Base-by-base conservation (phyloP, 495 filamentous ascomycete species). In the Tetracladium marchalianum region DNA sequence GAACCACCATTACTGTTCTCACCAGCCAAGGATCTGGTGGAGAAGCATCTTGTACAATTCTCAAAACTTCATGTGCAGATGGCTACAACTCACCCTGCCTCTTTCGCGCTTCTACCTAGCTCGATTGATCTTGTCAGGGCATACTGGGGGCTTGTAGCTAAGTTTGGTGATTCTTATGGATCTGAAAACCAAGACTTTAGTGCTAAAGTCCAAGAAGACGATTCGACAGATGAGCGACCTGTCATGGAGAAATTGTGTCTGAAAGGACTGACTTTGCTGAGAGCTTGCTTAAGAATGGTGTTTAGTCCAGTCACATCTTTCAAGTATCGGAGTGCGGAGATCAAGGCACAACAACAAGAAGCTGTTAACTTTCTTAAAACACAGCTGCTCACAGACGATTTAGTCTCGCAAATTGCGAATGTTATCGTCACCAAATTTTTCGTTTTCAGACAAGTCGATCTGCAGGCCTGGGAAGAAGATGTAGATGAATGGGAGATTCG, bases 51-150 rank as follows among this genome's bases (percentile, higher is more conserved):
- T 7, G 57, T 93, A 41, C 90, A 95, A 59, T 79, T 95, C 39
- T 80, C 90, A 10, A 97, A 98, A 64, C 69, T 97, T 8, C 90
- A 96, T 61, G 68, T 92, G 17, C 79, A 88, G 35, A 90, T 96
- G 82, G 77, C 82, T 4, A 71, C 70, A 41, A 60, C 63, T 10
- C 87, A 90, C 56, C 81, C 88, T 9, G 80, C 81, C 5, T 81
- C 85, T 22, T 97, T 95, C 64, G 81, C 81, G 0, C 63, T 85
- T 11, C 72, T 98, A 5, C 85, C 88, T 1, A 77, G 85, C 49
- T 86, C 86, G 27, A 66, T 90, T 4, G 66, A 74, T 11, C 75
- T 98, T 10, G 77, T 85, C 15, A 76, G 73, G 37, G 75, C 80
- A 11, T 97, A 95, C 59, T 96, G 92, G 92, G 73, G 71, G 16